phyloP scores from a whole-genome alignment of 2,329 filamentous ascomycete species.

The Alternaria alternata region DNA sequence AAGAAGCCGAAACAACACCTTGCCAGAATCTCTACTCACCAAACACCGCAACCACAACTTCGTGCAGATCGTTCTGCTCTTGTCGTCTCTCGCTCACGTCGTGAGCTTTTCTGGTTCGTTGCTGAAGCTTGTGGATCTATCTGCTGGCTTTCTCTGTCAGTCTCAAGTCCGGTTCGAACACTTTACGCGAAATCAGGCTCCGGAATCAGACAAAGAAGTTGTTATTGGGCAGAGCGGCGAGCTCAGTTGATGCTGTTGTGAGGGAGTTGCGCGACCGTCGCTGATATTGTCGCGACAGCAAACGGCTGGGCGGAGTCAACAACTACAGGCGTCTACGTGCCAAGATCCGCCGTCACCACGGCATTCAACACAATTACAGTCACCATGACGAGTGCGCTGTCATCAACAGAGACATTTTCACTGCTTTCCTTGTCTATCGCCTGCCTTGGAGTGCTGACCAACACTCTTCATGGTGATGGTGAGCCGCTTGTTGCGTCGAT shows the following conservation, averaged over 20 bases:
- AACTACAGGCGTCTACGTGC: constrained; percentile 17
- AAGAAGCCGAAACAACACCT: constrained; percentile 38
- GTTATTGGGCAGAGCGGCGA: not conserved
- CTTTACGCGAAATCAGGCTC: constrained; percentile 7
- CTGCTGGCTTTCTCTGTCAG: constrained; percentile 6
- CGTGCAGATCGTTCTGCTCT: constrained; percentile 25
- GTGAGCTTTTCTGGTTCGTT: constrained; percentile 15
- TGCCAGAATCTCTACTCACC: constrained; percentile 29
- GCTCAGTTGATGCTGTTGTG: not conserved
- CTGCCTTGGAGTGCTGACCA: constrained; percentile 76
- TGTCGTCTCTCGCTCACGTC: constrained; percentile 19
- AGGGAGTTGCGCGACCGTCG: constrained; percentile 4
- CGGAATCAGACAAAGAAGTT: not conserved
- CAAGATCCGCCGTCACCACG: constrained; percentile 22
- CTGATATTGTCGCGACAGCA: constrained; percentile 16
- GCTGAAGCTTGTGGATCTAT: constrained; percentile 13
- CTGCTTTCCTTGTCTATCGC: constrained; percentile 71
- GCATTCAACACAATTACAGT: constrained; percentile 8
- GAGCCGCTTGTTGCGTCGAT: constrained; percentile 89
- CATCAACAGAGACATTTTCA: constrained; percentile 63
- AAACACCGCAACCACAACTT: constrained; percentile 22
- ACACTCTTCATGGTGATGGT: constrained; percentile 83
- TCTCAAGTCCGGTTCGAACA: not conserved
- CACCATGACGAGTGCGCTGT: constrained; percentile 54
- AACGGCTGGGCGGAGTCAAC: constrained; percentile 13